phyloP scores from a whole-genome alignment of 176 grass and related monocot species.

The Typha latifolia region DNA sequence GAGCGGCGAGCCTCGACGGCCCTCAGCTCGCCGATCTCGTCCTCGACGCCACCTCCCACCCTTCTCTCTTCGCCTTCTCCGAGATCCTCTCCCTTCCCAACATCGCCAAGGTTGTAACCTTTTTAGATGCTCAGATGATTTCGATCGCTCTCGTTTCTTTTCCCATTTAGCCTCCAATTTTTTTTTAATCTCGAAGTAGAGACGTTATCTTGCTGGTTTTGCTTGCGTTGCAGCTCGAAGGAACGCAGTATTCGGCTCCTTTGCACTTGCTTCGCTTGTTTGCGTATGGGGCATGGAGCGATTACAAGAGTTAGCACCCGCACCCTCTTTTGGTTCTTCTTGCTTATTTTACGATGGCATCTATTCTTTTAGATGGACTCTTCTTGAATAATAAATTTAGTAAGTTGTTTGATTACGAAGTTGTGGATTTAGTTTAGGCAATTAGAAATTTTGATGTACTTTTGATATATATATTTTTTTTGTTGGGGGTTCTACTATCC shows the following conservation, averaged over 20 bases:
- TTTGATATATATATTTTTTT: too few relatives aligned
- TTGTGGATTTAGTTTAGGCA: too few relatives aligned
- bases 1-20: slow-evolving; percentile 43
- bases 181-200: too few relatives aligned
- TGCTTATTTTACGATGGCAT: not conserved
- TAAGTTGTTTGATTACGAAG: too few relatives aligned
- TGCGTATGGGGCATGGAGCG: slow-evolving; percentile 87
- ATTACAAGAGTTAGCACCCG: slow-evolving; percentile 78
- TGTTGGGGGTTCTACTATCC: not conserved
- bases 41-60: slow-evolving; percentile 88
- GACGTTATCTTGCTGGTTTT: not conserved
- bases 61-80: slow-evolving; percentile 92
- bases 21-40: slow-evolving; percentile 72
- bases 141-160: too few relatives aligned
- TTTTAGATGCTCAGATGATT: too few relatives aligned
- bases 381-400: too few relatives aligned
- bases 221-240: slow-evolving; percentile 40
- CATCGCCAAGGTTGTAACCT: slow-evolving; percentile 49
- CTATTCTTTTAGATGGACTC: too few relatives aligned
- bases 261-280: slow-evolving; percentile 87
- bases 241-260: slow-evolving; percentile 69
- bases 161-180: too few relatives aligned
- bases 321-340: slow-evolving; percentile 1
- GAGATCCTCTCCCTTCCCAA: slow-evolving; percentile 79
- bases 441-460: too few relatives aligned